phyloP scores from a whole-genome alignment of 1,284 basidiomycete genomes.

The Papiliotrema flavescens region DNA sequence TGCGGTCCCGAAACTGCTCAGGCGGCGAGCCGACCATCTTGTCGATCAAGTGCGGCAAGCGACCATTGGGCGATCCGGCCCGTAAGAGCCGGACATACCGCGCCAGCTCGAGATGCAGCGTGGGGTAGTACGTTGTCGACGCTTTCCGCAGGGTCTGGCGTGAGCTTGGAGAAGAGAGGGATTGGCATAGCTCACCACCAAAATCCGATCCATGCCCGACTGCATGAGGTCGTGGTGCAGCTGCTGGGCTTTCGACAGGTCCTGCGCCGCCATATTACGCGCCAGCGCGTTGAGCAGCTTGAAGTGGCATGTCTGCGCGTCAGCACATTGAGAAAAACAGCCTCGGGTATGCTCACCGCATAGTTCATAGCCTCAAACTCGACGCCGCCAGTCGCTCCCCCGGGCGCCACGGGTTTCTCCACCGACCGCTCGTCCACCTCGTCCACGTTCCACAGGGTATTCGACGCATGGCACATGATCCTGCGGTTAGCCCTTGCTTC shows the following conservation, averaged over 20 bases:
- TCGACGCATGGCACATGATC: conserved; percentile 96
- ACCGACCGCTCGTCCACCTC: conserved; percentile 79
- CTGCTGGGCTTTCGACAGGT: conserved; percentile 62
- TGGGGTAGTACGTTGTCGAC: conserved; percentile 86
- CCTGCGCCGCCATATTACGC: conserved; percentile 60
- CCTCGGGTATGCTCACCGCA: conserved; percentile 58
- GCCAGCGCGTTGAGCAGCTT: conserved; percentile 75
- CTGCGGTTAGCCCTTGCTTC: conserved; percentile 21
- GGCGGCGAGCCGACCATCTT: conserved; percentile 44
- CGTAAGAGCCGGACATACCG: conserved; percentile 68
- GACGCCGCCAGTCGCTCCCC: conserved; percentile 97
- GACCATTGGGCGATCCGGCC: conserved; percentile 24
- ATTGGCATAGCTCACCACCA: conserved; percentile 38
- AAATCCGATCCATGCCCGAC: conserved; percentile 69
- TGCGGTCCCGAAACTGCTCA: conserved; percentile 22
- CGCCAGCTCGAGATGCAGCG: conserved; percentile 83
- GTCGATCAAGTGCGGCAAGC: conserved; percentile 42
- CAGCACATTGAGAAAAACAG: background rate
- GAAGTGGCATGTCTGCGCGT: conserved; percentile 71
- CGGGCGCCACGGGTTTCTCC: conserved; percentile 88
- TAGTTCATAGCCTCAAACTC: conserved; percentile 97
- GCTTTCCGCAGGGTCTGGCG: conserved; percentile 83
- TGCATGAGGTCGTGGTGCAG: conserved; percentile 81
- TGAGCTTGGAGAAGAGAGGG: background rate
- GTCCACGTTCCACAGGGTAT: conserved; percentile 77